Conservation (phyloP, 169 alveolate genomes). For the Plasmodium reichenowi region DNA sequence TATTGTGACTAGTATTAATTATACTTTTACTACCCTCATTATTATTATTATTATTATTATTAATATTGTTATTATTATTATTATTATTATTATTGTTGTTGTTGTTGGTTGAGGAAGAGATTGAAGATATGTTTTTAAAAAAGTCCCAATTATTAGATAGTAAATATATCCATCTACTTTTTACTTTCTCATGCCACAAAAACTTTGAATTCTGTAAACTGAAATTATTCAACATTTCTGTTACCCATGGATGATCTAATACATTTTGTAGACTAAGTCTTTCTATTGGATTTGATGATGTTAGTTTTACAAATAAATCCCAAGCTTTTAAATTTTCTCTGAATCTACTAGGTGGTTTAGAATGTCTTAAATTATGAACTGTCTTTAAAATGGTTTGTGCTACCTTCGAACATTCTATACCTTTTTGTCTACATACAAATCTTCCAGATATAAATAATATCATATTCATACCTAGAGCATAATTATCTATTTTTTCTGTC, state of each 20-base stretch:
- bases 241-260: constrained; percentile 84
- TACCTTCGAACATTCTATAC: constrained; percentile 85
- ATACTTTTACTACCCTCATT: no score
- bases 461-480: constrained; percentile 88
- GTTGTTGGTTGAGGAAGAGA: not conserved
- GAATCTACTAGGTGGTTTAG: constrained; percentile 82
- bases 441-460: constrained; percentile 86
- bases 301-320: constrained; percentile 87
- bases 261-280: constrained; percentile 85
- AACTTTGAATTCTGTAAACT: constrained; percentile 58
- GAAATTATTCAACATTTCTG: constrained; percentile 71
- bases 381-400: constrained; percentile 85
- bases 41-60: not conserved
- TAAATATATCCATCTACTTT: constrained; percentile 67
- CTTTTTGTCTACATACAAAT: constrained; percentile 87
- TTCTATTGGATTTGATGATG: constrained; percentile 85
- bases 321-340: constrained; percentile 81
- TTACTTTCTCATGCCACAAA: constrained; percentile 68
- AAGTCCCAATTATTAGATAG: constrained; percentile 71
- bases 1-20: not conserved
- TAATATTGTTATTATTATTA: not conserved
- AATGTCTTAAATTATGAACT: constrained; percentile 81
- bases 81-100: no score
- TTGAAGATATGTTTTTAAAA: constrained; percentile 66
- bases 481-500: constrained; percentile 87